Base-by-base conservation (phyloP, 306 rosid genomes). In the Cucurbita ficifolia region DNA sequence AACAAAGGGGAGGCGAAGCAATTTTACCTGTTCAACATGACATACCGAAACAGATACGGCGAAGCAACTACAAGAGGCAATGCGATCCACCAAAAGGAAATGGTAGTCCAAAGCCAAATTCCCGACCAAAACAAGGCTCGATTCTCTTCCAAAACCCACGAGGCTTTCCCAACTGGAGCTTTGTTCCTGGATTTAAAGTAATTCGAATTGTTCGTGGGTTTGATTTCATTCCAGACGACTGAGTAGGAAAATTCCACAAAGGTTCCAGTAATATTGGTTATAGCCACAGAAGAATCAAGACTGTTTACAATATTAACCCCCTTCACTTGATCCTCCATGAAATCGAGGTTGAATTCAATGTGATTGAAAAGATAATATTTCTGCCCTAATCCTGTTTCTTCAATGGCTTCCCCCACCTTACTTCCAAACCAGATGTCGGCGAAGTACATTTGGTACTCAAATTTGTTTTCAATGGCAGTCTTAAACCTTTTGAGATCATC, bases 401-500 rank as follows among this genome's bases (percentile, higher is more conserved):
- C 48, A 59, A 19, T 35, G 40, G 14, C 24, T 58, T 16, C 56
- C 56, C 77, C 81, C 46, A 73, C 61, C 8, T 33, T 21, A n/a
- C 74, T 53, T 36, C 16, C 2, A 6, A 73, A 33, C 22, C 39
- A 71, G 57, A 42, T 73, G 33, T 78, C 42, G 42, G 24, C 43
- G 6, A 14, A 78, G 50, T 52, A 73, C 77, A 78, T 78, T 18
- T 52, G 24, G 58, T 73, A 73, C 46, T 40, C 42, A 53, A 40
- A 42, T 24, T 73, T 33, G 8, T 33, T 73, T 43, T 1, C 45
- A 35, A 78, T 58, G 4, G 74, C 50, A 18, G 8, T 53, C 43
- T 19, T 42, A 56, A 73, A 73, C 16, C 43, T 73, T 13, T 10
- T 53, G 12, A 73, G 73, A 33, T 78, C 81, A 10, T 73, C 74